Conservation (phyloP, 1,284 basidiomycete genomes). For the Quambalaria eucalypti region DNA sequence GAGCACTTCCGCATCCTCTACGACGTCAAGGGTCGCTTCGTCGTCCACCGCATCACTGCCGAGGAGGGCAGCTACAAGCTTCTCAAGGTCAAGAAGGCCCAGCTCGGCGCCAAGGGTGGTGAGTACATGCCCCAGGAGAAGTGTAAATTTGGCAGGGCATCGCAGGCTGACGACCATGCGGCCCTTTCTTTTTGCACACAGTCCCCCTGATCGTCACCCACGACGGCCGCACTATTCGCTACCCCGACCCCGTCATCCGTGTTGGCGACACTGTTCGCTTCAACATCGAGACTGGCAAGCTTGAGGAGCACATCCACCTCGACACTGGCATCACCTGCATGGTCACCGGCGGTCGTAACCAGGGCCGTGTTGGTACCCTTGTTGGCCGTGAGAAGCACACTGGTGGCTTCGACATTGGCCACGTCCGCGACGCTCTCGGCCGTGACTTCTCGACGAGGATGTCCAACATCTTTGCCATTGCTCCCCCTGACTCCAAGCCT, state of each 20-base stretch:
- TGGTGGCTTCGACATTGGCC: constrained; percentile 79
- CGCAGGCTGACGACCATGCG: too few relatives aligned
- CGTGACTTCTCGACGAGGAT: constrained; percentile 65
- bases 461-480: constrained; percentile 95
- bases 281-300: constrained; percentile 89
- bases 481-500: constrained; percentile 77
- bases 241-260: constrained; percentile 90
- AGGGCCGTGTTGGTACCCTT: constrained; percentile 94
- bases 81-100: constrained; percentile 85
- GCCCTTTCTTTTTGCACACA: background rate
- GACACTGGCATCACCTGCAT: constrained; percentile 96
- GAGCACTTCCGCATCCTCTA: constrained; percentile 99
- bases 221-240: constrained; percentile 98
- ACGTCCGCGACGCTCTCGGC: constrained; percentile 91
- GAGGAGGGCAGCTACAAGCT: constrained; percentile 99
- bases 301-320: constrained; percentile 78
- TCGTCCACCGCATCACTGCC: constrained; percentile 96
- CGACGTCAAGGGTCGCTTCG: constrained; percentile 94
- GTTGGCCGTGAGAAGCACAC: constrained; percentile 92
- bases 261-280: constrained; percentile 98
- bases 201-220: constrained; percentile 94
- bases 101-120: constrained; percentile 79
- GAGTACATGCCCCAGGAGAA: background rate
- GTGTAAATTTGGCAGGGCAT: too few relatives aligned
- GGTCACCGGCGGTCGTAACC: constrained; percentile 98